These are phyloP conservation scores for Aspergillus ostianus DNA, from an alignment of 495 filamentous ascomycete genomes.

Conservation along the genomic window DNA sequence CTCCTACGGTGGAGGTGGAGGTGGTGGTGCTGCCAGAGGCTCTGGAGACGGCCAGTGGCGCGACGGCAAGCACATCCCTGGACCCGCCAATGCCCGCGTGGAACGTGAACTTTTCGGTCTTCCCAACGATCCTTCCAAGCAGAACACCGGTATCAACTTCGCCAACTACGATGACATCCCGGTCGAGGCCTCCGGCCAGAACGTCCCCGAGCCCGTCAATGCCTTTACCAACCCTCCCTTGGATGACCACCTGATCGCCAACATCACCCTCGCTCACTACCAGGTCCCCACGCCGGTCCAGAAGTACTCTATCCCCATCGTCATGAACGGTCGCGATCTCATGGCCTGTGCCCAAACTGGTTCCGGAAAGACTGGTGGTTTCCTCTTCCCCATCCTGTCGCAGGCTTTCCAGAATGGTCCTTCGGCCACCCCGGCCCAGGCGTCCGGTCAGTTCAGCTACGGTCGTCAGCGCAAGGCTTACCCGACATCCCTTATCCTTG, in stretches of 20 bases:
- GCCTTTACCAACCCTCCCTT: conserved; percentile 91
- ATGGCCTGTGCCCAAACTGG: conserved; percentile 99
- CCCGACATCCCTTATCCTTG: conserved; percentile 91
- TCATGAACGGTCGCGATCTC: conserved; percentile 92
- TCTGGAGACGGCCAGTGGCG: conserved; percentile 94
- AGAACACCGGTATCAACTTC: conserved; percentile 98
- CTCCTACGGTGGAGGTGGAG: conserved; percentile 48
- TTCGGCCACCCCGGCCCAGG: conserved; percentile 59
- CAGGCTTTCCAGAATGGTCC: conserved; percentile 91
- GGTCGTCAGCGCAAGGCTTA: conserved; percentile 91
- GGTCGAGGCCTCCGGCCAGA: conserved; percentile 91
- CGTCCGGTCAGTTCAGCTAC: conserved; percentile 62
- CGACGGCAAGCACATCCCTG: conserved; percentile 93
- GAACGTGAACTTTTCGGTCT: conserved; percentile 96
- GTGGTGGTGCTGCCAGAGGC: conserved; percentile 57
- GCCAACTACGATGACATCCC: conserved; percentile 99
- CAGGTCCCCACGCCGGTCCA: conserved; percentile 93
- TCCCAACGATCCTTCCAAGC: conserved; percentile 89
- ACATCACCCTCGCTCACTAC: conserved; percentile 92
- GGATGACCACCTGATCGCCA: conserved; percentile 83
- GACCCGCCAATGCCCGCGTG: conserved; percentile 78
- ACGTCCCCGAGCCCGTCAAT: conserved; percentile 88
- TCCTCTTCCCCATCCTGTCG: conserved; percentile 96
- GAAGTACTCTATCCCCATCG: conserved; percentile 97
- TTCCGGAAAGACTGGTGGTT: conserved; percentile 99